A percentile compares a stretch with the other conserved stretches of the same genome.
These are phyloP conservation scores for Lentinula edodes DNA, from an alignment of 768 basidiomycete species.

Conservation along the genomic window DNA sequence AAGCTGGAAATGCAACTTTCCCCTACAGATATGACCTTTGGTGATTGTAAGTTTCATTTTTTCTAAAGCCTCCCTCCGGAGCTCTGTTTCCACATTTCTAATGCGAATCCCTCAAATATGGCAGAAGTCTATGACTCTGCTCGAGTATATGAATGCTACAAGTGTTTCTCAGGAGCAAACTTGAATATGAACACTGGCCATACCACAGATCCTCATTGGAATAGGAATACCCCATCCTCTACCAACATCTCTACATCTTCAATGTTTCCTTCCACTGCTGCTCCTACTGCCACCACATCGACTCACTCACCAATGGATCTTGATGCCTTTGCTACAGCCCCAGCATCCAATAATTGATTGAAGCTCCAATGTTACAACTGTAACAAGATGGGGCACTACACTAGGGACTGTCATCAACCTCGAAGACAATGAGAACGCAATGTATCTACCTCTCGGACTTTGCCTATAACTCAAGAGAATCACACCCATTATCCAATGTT, in stretches of 20 bases:
- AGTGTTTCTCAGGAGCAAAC: neutral
- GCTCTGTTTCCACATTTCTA: neutral
- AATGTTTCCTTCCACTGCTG: neutral
- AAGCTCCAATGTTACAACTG: constrained; percentile 11
- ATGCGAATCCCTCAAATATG: neutral
- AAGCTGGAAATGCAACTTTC: constrained; percentile 4
- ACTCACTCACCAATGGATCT: constrained; percentile 5
- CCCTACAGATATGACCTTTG: constrained; percentile 2
- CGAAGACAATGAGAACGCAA: neutral
- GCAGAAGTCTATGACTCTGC: constrained; percentile 10
- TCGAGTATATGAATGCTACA: constrained; percentile 5
- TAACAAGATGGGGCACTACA: constrained; percentile 8
- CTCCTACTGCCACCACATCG: neutral
- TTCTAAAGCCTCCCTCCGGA: neutral
- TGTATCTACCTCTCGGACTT: no score
- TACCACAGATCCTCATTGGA: neutral
- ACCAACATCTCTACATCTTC: neutral
- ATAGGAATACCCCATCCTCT: neutral
- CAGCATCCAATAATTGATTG: neutral
- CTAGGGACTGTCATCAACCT: constrained; percentile 6
- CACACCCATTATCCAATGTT: neutral
- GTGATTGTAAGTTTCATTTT: neutral
- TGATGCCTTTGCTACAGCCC: neutral
- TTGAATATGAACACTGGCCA: neutral
- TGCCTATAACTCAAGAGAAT: no score